These are phyloP conservation scores for Gynandropsis gynandra DNA, from an alignment of 345 rosid genomes.

Conservation along the genomic window DNA sequence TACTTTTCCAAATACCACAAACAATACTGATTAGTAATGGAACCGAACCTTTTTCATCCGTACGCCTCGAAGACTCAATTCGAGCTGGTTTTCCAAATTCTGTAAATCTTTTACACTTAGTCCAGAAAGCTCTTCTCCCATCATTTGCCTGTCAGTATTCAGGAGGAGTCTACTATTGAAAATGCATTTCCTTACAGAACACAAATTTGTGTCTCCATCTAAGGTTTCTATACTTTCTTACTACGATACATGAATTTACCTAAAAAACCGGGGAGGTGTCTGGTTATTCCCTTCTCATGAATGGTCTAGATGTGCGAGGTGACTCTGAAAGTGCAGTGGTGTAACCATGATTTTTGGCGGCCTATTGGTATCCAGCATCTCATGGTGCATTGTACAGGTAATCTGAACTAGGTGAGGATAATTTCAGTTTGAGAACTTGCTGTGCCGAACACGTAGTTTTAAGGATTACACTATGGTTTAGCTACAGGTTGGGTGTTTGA, in stretches of 20 bases:
- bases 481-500: no score
- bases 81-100: slow-evolving; percentile 51
- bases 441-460: no score
- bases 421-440: no score
- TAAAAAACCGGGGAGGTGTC: slow-evolving; percentile 5
- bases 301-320: slow-evolving; percentile 29
- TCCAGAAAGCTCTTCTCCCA: slow-evolving; percentile 82
- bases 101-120: slow-evolving; percentile 41
- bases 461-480: no score
- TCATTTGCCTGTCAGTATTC: slow-evolving; percentile 43
- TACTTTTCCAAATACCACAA: neutral
- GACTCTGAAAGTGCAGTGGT: slow-evolving; percentile 12
- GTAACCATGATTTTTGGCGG: no score
- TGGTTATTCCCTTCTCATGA: slow-evolving; percentile 29
- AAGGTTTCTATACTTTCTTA: neutral
- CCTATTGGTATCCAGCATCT: no score
- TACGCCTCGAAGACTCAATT: slow-evolving; percentile 47
- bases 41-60: slow-evolving; percentile 44
- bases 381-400: no score
- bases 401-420: no score
- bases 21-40: neutral
- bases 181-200: slow-evolving; percentile 10
- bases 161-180: neutral
- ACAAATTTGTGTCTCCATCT: neutral
- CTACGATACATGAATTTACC: slow-evolving; percentile 3